Evolutionary conservation across 345 rosid species (phyloP).

Genomic region (Salix koriyanagi): DNA sequence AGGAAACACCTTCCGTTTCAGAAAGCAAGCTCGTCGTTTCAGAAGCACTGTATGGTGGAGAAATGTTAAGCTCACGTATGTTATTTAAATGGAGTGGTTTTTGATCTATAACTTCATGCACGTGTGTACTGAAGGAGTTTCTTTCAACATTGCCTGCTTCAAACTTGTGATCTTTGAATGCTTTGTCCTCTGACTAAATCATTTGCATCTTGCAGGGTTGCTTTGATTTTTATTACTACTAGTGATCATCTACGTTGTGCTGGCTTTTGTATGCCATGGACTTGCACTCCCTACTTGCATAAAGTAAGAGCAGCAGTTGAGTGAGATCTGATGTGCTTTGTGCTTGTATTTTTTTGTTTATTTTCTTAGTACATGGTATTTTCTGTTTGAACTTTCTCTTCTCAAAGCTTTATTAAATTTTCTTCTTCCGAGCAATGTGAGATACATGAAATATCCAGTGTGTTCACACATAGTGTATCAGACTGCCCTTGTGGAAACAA

Average conservation of each 20-base stretch:
- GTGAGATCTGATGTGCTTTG: constrained; percentile 16
- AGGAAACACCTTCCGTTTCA: constrained; percentile 89
- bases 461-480: neutral
- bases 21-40: constrained; percentile 90
- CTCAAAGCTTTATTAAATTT: neutral
- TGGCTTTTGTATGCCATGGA: constrained; percentile 84
- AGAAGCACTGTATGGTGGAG: constrained; percentile 89
- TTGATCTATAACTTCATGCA: neutral
- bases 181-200: constrained; percentile 14
- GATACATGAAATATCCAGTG: constrained; percentile 1
- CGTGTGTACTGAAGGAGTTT: neutral
- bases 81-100: constrained; percentile 1
- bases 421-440: constrained; percentile 17
- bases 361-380: constrained; percentile 1
- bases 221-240: constrained; percentile 52
- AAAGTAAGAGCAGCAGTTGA: constrained; percentile 32
- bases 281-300: constrained; percentile 66
- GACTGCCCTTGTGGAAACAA: constrained; percentile 8
- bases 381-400: constrained; percentile 4
- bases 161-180: neutral
- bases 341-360: neutral
- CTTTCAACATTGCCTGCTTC: neutral
- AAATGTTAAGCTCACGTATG: constrained; percentile 86
- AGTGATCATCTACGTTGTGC: constrained; percentile 57
- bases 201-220: constrained; percentile 51